Base-by-base conservation (phyloP, 202 grass and related monocot species). In the Tripidium arundinaceum region DNA sequence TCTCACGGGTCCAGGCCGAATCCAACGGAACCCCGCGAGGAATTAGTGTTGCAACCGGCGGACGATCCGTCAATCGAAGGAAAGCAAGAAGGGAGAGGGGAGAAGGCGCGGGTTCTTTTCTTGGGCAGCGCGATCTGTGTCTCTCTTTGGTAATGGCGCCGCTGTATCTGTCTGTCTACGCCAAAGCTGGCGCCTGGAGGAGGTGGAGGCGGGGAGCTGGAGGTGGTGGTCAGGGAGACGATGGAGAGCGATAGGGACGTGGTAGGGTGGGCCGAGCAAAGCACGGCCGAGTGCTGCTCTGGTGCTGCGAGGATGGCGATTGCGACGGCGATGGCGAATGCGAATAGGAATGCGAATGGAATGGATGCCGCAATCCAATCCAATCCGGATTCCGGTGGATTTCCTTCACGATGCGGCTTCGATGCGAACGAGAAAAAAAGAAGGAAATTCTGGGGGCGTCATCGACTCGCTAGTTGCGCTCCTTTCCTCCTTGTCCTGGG, bases 341-440 rank as follows among this genome's bases (percentile, higher is more conserved):
- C 3, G 55, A 59, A 57, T 57, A 19, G 21, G 21, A 11, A 73
- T 54, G 70, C 68, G 45, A 72, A 76, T 38, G 62, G 57, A 34
- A 72, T 26, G 76, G 76, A 79, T 73, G 76, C 59, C 11, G 68
- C 60, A 58, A 65, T 79, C 58, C 65, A 52, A 78, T 78, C 75
- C 76, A 65, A 73, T 74, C 68, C 43, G 59, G 83, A 66, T 79
- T 79, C 83, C 58, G 36, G 27, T 55, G 55, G 82, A 84, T 71
- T 70, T 84, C 15, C 37, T 28, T 79, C 14, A 37, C 61, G 64
- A 54, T 68, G 77, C 63, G 63, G 77, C 38, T 68, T 24, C 77
- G 63, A 79, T 38, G 61, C 41, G 75, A 65, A 46, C 75, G 60
- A 65, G 60, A n/a, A 24, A 65, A 58, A n/a, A n/a, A n/a, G n/a